Conservation (phyloP, 371 early-diverging fungal species). For the Rhizopus microsporus region DNA sequence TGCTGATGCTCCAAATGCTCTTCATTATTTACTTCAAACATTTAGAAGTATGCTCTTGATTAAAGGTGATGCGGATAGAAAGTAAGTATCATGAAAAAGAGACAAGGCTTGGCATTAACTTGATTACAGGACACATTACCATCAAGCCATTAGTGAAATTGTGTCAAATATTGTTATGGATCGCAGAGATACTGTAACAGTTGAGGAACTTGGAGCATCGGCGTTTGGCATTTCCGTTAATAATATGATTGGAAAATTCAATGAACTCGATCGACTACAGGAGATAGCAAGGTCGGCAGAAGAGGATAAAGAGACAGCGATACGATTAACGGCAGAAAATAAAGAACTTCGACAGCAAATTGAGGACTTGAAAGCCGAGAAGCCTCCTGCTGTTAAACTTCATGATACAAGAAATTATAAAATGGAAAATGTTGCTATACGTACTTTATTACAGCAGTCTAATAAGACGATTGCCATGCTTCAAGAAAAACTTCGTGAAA, state of each 20-base stretch:
- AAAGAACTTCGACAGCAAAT: constrained; percentile 35
- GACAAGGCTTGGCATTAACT: background rate
- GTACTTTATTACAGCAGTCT: constrained; percentile 41
- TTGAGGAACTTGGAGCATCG: constrained; percentile 48
- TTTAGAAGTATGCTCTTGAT: constrained; percentile 72
- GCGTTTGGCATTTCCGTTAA: constrained; percentile 42
- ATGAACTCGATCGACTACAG: constrained; percentile 74
- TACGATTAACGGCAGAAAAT: constrained; percentile 44
- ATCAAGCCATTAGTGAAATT: constrained; percentile 77
- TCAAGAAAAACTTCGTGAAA: constrained; percentile 34
- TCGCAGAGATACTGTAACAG: constrained; percentile 52
- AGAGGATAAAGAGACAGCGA: constrained; percentile 41
- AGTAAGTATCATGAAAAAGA: constrained; percentile 47
- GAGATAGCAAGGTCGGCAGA: constrained; percentile 42
- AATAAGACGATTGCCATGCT: constrained; percentile 42
- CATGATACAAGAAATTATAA: constrained; percentile 24
- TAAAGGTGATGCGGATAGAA: constrained; percentile 59
- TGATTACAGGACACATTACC: constrained; percentile 60
- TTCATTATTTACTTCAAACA: constrained; percentile 66
- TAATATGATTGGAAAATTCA: constrained; percentile 70
- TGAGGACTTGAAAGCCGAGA: constrained; percentile 14
- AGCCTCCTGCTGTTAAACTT: background rate
- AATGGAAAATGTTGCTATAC: constrained; percentile 41
- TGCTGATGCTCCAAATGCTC: constrained; percentile 60
- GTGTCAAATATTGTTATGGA: constrained; percentile 84